A percentile compares a stretch with the other conserved stretches of the same genome.
Conservation (phyloP, 768 basidiomycete species). For the Mycena capillaripes region DNA sequence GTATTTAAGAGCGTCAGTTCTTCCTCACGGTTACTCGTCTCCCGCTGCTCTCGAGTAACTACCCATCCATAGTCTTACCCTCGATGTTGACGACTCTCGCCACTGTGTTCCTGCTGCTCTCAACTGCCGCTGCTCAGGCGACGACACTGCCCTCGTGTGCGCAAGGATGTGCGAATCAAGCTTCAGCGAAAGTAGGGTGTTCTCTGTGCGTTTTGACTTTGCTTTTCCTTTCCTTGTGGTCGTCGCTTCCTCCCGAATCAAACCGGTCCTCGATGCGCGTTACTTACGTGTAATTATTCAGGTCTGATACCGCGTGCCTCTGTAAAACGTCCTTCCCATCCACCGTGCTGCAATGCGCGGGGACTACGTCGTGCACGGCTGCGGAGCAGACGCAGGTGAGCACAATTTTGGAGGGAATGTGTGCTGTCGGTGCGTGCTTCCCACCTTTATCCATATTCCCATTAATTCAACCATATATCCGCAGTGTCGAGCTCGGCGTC, state of each 20-base stretch:
- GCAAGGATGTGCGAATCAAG: no score
- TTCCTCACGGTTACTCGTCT: no score
- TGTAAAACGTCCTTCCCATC: constrained; percentile 30
- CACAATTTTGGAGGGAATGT: constrained; percentile 23
- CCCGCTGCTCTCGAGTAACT: no score
- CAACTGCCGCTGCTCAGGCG: constrained; percentile 11
- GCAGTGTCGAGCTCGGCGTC: background rate
- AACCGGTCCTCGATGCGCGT: no score
- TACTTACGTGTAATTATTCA: background rate
- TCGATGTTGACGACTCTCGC: background rate
- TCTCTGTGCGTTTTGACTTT: no score
- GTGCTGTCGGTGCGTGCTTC: background rate
- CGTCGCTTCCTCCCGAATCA: no score
- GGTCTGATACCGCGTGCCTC: constrained; percentile 25
- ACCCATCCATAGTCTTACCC: no score
- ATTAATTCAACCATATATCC: background rate
- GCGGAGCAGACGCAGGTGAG: constrained; percentile 7
- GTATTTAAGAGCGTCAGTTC: no score
- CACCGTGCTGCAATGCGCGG: constrained; percentile 26
- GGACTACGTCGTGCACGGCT: constrained; percentile 20
- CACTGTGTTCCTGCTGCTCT: background rate
- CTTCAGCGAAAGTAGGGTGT: no score
- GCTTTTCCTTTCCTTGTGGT: no score
- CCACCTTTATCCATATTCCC: no score
- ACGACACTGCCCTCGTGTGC: constrained; percentile 13